phyloP scores from a whole-genome alignment of 1,139 yeast species.

The Martiniozyma asiatica region DNA sequence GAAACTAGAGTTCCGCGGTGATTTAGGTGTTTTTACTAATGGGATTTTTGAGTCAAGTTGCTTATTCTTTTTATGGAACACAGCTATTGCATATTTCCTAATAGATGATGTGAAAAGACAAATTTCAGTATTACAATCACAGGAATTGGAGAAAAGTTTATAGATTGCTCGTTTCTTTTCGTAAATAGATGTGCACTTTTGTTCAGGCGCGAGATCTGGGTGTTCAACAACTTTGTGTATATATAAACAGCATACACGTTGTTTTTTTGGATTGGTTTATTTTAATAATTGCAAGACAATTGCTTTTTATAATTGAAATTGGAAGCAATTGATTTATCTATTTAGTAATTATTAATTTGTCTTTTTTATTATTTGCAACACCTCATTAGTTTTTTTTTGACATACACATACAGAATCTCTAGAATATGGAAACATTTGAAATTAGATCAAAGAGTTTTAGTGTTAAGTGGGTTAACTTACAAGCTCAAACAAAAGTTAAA shows the following conservation, averaged over 20 bases:
- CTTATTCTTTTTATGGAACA: slow-evolving; percentile 58
- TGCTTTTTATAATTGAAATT: too few species aligned
- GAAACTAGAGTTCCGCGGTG: slow-evolving; percentile 69
- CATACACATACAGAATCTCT: neutral
- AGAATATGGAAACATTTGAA: slow-evolving; percentile 72
- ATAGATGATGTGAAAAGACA: slow-evolving; percentile 28
- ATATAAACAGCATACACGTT: too few species aligned
- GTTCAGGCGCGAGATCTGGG: too few species aligned
- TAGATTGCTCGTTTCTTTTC: too few species aligned
- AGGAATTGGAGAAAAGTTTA: too few species aligned
- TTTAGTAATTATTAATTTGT: too few species aligned
- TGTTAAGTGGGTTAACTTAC: slow-evolving; percentile 81
- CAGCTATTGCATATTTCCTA: slow-evolving; percentile 49
- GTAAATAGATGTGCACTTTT: too few species aligned
- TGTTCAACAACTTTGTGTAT: too few species aligned
- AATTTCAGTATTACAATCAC: too few species aligned
- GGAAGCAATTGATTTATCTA: too few species aligned
- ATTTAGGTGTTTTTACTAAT: slow-evolving; percentile 49
- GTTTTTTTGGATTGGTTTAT: too few species aligned
- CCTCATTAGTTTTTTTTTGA: neutral
- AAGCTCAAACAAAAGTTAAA: slow-evolving; percentile 50
- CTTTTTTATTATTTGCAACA: neutral
- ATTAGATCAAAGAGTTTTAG: slow-evolving; percentile 81
- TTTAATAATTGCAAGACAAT: too few species aligned
- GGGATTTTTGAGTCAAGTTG: slow-evolving; percentile 44